Evolutionary conservation across 768 basidiomycete genomes (phyloP).

Genomic region (Termitomyces sp.): DNA sequence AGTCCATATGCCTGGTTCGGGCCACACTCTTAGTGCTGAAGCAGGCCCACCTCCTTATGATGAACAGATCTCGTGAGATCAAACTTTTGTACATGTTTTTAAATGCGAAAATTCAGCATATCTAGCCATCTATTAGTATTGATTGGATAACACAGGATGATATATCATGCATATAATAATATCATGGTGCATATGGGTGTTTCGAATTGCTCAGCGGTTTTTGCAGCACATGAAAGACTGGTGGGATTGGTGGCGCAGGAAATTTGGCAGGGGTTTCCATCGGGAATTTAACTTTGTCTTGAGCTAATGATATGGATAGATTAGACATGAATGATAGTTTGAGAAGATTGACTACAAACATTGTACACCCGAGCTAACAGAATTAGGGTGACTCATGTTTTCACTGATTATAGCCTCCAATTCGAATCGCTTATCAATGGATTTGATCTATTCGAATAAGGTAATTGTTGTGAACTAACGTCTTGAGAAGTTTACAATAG

Average conservation of each 20-base stretch:
- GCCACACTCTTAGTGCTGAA: slow-evolving; percentile 29
- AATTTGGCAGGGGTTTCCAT: slow-evolving; percentile 24
- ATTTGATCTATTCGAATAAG: slow-evolving; percentile 6
- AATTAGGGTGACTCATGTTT: slow-evolving; percentile 34
- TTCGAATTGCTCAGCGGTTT: background rate
- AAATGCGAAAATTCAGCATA: background rate
- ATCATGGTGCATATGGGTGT: background rate
- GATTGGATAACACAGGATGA: too few relatives aligned
- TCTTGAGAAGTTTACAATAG: slow-evolving; percentile 2
- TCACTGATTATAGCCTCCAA: background rate
- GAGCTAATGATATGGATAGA: background rate
- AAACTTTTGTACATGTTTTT: background rate
- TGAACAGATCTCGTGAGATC: background rate
- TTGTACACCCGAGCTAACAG: slow-evolving; percentile 27
- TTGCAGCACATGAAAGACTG: background rate
- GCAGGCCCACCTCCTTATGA: slow-evolving; percentile 20
- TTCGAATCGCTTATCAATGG: slow-evolving; percentile 2
- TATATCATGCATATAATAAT: background rate
- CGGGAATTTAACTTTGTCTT: slow-evolving; percentile 3
- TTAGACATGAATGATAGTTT: background rate
- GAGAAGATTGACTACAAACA: slow-evolving; percentile 14
- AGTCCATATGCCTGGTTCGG: slow-evolving; percentile 34
- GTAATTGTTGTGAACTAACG: background rate
- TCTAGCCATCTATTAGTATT: background rate
- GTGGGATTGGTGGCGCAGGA: background rate